These are phyloP conservation scores for Tylopilus rubrobrunneus DNA, from an alignment of 768 basidiomycete species.

Conservation along the genomic window DNA sequence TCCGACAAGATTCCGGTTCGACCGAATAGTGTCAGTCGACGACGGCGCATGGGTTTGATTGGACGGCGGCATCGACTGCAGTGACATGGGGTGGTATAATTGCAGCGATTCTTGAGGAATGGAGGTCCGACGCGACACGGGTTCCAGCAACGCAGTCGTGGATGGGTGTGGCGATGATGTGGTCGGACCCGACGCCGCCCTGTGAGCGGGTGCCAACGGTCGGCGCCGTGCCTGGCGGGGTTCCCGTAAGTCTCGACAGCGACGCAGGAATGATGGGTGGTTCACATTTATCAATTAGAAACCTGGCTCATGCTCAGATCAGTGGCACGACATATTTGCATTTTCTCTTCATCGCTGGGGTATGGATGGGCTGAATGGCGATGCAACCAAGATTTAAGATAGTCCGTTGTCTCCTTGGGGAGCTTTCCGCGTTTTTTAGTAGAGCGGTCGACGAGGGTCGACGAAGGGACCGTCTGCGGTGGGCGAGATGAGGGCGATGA, in stretches of 20 bases:
- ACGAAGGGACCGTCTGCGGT: constrained; percentile 47
- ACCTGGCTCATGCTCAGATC: constrained; percentile 87
- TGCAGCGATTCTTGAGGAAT: constrained; percentile 70
- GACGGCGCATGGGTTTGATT: constrained; percentile 34
- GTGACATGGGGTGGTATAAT: constrained; percentile 75
- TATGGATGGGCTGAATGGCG: constrained; percentile 88
- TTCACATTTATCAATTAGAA: constrained; percentile 84
- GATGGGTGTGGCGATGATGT: constrained; percentile 65
- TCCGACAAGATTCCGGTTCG: constrained; percentile 46
- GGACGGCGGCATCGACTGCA: constrained; percentile 47
- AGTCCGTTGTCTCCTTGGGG: constrained; percentile 88
- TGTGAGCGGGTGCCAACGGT: constrained; percentile 78
- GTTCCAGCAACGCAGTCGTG: constrained; percentile 28
- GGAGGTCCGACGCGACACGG: constrained; percentile 54
- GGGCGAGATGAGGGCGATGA: constrained; percentile 46
- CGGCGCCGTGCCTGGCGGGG: constrained; percentile 65
- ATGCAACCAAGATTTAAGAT: constrained; percentile 84
- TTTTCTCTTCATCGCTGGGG: constrained; percentile 88
- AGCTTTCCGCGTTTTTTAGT: constrained; percentile 83
- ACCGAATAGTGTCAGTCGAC: constrained; percentile 38
- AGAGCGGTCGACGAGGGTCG: constrained; percentile 69
- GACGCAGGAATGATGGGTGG: constrained; percentile 12
- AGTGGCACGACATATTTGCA: constrained; percentile 80
- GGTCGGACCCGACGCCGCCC: constrained; percentile 70
- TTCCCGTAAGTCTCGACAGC: constrained; percentile 9